Base-by-base conservation (phyloP, 73 alveolate genomes). In the Symbiodinium pilosum region DNA sequence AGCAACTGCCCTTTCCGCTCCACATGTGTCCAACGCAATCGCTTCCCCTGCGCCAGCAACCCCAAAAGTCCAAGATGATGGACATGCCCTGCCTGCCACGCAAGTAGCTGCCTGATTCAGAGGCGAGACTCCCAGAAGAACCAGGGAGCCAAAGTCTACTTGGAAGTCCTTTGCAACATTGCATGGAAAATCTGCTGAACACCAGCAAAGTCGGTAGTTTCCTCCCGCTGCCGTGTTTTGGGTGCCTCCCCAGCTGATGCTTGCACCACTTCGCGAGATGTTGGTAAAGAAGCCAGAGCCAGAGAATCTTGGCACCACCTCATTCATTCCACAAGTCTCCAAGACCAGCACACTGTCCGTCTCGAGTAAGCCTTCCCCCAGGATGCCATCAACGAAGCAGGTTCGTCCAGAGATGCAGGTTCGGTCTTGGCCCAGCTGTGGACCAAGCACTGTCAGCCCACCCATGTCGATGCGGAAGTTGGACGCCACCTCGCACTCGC, bases 361-460 rank as follows among this genome's bases (percentile, higher is more conserved):
- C 42, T 87, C 94, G 18, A 26, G 28, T n/a, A n/a, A n/a, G 9
- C 39, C 93, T 86, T 87, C 84, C 24, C 94, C 94, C 40, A 40
- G 24, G 84, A 87, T 52, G 83, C 85, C 85, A 16, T 87, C 84
- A 7, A 87, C 11, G 64, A 24, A 77, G 75, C 96, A 89, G 5
- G 77, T 69, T 69, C 69, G 87, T 24, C 96, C 96, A 41, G 54
- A 43, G 47, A 89, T 75, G 47, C 96, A 89, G 18, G 96, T 89
- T n/a, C 52, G 86, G 83, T 89, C 87, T 34, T 89, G 96, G 1
- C 51, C 40, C 83, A 89, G 75, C 52, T 51, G 40, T 44, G 38
- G n/a, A 16, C 96, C 96, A 12, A 87, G 41, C 39, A 87, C 32
- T 20, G 30, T 11, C 41, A 87, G 41, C 12, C 41, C 41, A 16